Percentiles rank a stretch among this genome's conserved stretches.
phyloP scores from a whole-genome alignment of 805 yeast species.

The Hagleromyces aurorensis region DNA sequence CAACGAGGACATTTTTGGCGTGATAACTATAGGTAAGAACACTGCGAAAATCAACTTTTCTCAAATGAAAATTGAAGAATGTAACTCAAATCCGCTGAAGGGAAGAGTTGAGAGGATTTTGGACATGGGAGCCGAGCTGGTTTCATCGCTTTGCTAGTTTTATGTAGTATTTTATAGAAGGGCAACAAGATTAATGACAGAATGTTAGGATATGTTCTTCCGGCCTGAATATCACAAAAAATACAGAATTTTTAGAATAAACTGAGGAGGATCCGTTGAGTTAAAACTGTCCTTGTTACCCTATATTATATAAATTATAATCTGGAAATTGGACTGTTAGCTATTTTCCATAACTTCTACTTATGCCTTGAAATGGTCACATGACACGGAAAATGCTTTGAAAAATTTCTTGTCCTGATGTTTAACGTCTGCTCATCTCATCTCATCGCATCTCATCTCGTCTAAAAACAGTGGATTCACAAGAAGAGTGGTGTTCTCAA shows the following conservation, averaged over 20 bases:
- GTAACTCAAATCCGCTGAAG: slow-evolving; percentile 66
- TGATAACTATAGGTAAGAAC: slow-evolving; percentile 65
- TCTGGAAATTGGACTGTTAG: no score
- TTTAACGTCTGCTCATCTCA: slow-evolving; percentile 23
- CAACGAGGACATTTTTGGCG: slow-evolving; percentile 37
- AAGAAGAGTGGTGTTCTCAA: not conserved
- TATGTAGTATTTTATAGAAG: no score
- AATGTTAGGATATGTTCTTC: no score
- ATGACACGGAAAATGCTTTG: slow-evolving; percentile 4
- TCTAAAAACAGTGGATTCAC: not conserved
- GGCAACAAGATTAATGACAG: no score
- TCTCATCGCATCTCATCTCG: slow-evolving; percentile 20
- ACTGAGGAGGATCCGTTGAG: no score
- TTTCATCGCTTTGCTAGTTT: slow-evolving; percentile 66
- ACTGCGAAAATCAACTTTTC: slow-evolving; percentile 62
- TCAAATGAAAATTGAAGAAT: slow-evolving; percentile 54
- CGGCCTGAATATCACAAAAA: no score
- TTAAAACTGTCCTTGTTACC: no score
- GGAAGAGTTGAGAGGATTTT: slow-evolving; percentile 79
- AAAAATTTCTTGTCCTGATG: no score
- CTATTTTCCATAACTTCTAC: no score
- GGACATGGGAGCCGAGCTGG: slow-evolving; percentile 67
- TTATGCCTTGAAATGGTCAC: no score
- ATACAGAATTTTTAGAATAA: no score
- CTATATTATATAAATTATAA: no score